Base-by-base conservation (phyloP, 345 rosid genomes). In the Turnera subulata region DNA sequence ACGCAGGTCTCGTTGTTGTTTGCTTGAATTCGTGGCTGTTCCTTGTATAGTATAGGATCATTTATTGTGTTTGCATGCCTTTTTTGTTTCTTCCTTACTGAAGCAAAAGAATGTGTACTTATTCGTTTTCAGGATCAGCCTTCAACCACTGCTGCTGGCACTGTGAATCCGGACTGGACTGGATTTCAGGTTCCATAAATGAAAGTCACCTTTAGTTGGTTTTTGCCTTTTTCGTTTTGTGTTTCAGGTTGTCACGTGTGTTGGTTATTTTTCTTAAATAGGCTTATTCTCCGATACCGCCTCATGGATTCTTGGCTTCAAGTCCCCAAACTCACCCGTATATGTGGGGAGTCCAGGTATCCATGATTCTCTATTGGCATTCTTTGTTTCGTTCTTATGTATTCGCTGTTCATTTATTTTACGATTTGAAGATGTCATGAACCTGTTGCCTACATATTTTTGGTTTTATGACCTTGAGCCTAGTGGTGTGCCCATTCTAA, bases 261-360 rank as follows among this genome's bases (percentile, higher is more conserved):
- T 19, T 61, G 40, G 56, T 69, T 66, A 20, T 71, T 56, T 65
- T 53, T 48, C 65, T 29, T 29, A 43, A 62, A 57, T 79, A 92
- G 97, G 86, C 96, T 15, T 89, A 84, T 80, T 84, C 97, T 68
- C 93, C 91, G 53, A 79, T 92, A 60, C 97, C 93, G 45, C 95
- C 97, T 14, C 98, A 83, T 79, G 97, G 98, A 20, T 92, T 79
- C 79, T 62, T 93, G 80, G 94, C 97, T 50, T 84, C 97, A 66
- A 93, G 86, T 76, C 97, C 99, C 65, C 99, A 93, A 75, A 86
- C 96, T 69, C 98, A 79, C 61, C 97, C 99, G 60, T 93, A 93
- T 64, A 89, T 93, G 99, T 93, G 99, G 99, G 97, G 99, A 2
- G 99, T 93, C 66, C 99, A 93, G 97, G 99, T 93, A 78, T 16